Evolutionary conservation across 345 rosid species (phyloP), one percentile per base, ranked within the genome.

Genomic region (Gossypium anomalum): DNA sequence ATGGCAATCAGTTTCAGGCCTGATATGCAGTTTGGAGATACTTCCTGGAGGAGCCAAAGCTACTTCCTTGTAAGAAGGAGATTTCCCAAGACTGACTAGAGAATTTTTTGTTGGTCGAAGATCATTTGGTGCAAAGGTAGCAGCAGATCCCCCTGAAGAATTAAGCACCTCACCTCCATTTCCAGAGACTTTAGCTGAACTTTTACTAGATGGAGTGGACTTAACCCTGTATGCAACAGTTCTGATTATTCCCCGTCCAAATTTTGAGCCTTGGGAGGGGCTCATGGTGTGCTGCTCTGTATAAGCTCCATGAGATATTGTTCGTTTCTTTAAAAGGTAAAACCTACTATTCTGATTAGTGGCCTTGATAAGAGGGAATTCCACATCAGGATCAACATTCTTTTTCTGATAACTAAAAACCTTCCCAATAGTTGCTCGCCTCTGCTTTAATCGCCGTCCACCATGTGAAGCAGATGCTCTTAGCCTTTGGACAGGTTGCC

Each of bases 61-160:
- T 70, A 95, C 98, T 84, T 95, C 99, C 87, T 91, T 95, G 85
- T 95, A 95, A 66, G 99, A 95, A 78, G 91, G 97, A 79, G 97
- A 93, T 82, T 93, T 95, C 72, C 97, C 99, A 67, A 88, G 90
- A 82, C 88, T 83, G 49, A 82, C 81, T 57, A 83, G 78, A 49
- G 92, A 77, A 45, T 62, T 84, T 78, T 86, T 89, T 59, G 75
- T 19, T 29, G 78, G 82, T 77, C 70, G 77, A 59, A 68, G 70
- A 68, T 86, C 90, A 83, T 74, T 77, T 47, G 82, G 80, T 67
- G 76, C 67, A 51, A 86, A 75, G 76, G 75, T 76, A 49, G 80
- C 67, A 75, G 77, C 72, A 77, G 90, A 78, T 59, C 87, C 89
- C 59, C 66, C 66, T 9, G 83, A 64, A 80, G 90, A 84, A 79